Percentiles rank a stretch among this genome's conserved stretches.
These are phyloP conservation scores for Psilocybe cyanescens DNA, from an alignment of 768 basidiomycete genomes.

Conservation along the genomic window DNA sequence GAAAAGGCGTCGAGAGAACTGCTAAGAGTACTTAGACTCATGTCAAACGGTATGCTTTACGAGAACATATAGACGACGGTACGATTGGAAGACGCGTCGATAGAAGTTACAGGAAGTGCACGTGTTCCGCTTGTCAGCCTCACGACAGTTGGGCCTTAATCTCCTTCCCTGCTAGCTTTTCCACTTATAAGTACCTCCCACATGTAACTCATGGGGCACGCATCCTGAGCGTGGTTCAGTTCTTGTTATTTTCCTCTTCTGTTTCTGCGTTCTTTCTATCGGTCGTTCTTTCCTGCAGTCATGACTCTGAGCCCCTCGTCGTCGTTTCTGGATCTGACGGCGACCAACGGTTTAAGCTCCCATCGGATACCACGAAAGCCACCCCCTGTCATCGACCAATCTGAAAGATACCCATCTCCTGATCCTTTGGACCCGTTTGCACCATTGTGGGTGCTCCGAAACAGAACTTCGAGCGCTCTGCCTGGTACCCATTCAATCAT, in stretches of 20 bases:
- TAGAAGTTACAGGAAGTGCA: conserved; percentile 2
- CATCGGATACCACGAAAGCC: conserved; percentile 57
- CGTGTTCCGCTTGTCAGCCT: conserved; percentile 21
- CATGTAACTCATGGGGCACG: conserved; percentile 8
- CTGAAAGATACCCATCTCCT: conserved; percentile 63
- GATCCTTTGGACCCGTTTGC: conserved; percentile 76
- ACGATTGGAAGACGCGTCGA: background rate
- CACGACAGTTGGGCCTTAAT: conserved; percentile 16
- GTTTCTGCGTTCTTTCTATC: background rate
- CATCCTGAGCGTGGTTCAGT: conserved; percentile 4
- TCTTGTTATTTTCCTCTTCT: conserved; percentile 7
- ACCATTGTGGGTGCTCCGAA: conserved; percentile 66
- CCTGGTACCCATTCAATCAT: background rate
- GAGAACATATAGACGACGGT: background rate
- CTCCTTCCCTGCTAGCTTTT: conserved; percentile 8
- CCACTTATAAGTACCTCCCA: conserved; percentile 12
- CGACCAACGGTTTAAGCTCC: background rate
- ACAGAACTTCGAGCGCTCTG: conserved; percentile 47
- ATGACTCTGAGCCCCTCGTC: conserved; percentile 18
- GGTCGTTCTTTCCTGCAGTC: background rate
- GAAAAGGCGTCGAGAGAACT: background rate
- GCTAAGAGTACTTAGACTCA: background rate
- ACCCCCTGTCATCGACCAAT: conserved; percentile 53
- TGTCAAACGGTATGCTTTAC: background rate
- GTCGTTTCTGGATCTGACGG: conserved; percentile 20